Conservation (phyloP, 192 early-diverging fungal genomes). For the Entrophospora sp. region DNA sequence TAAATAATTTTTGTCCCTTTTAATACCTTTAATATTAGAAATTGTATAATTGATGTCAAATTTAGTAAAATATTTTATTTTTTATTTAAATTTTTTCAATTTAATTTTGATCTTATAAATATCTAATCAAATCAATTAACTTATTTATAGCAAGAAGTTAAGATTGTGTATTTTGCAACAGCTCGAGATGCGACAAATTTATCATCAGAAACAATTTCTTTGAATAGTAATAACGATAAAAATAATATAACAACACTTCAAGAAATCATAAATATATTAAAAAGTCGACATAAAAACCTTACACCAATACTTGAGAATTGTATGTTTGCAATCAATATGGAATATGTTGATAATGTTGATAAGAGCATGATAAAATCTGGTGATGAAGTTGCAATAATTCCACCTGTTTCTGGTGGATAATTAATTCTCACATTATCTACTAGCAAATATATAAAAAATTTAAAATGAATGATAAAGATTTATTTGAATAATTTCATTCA, state of each 20-base stretch:
- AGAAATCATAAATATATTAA: not conserved
- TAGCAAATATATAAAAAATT: not conserved
- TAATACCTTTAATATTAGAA: too few species aligned
- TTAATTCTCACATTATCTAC: not conserved
- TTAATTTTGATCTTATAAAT: too few species aligned
- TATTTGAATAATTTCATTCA: too few species aligned
- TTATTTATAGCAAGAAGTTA: constrained; percentile 33
- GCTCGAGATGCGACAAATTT: constrained; percentile 40
- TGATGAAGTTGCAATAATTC: constrained; percentile 58
- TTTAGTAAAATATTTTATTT: too few species aligned
- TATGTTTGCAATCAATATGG: constrained; percentile 55
- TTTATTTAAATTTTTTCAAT: too few species aligned
- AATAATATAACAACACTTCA: constrained; percentile 15
- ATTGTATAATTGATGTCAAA: too few species aligned
- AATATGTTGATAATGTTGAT: constrained; percentile 47
- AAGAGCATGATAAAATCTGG: constrained; percentile 34
- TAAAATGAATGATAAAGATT: too few species aligned
- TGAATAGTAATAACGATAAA: constrained; percentile 22
- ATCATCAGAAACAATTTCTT: constrained; percentile 33
- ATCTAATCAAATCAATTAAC: too few species aligned
- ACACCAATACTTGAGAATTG: constrained; percentile 31
- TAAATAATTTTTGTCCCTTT: too few species aligned
- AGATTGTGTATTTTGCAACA: constrained; percentile 52
- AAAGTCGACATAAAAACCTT: constrained; percentile 28
- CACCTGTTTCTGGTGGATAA: constrained; percentile 60